Percentiles rank a stretch among this genome's conserved stretches.
phyloP scores from a whole-genome alignment of 495 filamentous ascomycete genomes.

The Aspergillus indologenus region DNA sequence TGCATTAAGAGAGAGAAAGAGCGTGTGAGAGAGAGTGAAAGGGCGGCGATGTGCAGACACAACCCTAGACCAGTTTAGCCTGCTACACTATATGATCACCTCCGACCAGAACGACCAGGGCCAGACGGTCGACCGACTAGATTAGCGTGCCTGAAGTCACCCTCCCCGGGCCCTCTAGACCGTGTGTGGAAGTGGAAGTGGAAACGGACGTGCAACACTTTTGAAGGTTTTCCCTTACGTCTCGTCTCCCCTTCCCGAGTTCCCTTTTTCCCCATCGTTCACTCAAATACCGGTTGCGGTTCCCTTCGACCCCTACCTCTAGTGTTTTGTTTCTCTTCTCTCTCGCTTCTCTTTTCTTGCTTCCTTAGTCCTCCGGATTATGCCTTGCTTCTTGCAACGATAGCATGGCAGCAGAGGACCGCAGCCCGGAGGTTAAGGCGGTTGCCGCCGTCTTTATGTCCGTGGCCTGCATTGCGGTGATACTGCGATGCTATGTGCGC shows the following conservation, averaged over 20 bases:
- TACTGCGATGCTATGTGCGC: constrained; percentile 45
- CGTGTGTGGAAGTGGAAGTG: no score
- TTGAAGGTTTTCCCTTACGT: background rate
- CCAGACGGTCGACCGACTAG: background rate
- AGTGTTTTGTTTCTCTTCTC: background rate
- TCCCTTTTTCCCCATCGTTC: background rate
- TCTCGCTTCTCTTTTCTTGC: background rate
- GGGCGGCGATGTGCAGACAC: background rate
- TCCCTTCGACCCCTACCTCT: background rate
- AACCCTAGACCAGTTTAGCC: background rate
- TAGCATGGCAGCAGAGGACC: constrained; percentile 23
- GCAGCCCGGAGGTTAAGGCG: constrained; percentile 29
- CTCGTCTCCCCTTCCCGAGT: background rate
- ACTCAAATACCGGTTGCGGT: background rate
- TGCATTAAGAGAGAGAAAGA: background rate
- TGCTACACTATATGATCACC: background rate
- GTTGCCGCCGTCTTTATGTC: constrained; percentile 40
- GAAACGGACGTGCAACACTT: background rate
- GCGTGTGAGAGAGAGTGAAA: no score
- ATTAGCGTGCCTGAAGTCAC: background rate
- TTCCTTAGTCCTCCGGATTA: background rate
- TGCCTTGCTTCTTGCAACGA: constrained; percentile 3
- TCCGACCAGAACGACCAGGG: background rate
- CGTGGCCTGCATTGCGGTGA: constrained; percentile 34
- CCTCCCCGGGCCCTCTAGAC: background rate